Evolutionary conservation across 2,329 filamentous ascomycete species (phyloP).

Genomic region (Apiospora kogelbergensis): DNA sequence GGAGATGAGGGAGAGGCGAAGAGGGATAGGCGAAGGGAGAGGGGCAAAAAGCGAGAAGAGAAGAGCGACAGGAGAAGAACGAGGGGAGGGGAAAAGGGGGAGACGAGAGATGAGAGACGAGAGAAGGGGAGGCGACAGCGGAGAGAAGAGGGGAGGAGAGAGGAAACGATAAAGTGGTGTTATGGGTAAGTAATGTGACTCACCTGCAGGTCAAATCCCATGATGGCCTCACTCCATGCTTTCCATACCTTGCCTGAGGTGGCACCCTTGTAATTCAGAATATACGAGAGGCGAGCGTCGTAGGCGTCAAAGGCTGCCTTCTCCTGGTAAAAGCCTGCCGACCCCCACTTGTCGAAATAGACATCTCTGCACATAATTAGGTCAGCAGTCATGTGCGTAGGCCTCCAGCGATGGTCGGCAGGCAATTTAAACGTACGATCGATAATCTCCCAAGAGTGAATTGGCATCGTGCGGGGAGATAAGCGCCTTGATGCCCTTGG

Average conservation of each 20-base stretch:
- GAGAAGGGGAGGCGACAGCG: too few relatives aligned
- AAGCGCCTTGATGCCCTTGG: constrained; percentile 31
- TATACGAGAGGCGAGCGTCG: constrained; percentile 29
- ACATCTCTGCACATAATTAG: constrained; percentile 17
- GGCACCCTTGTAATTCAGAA: constrained; percentile 32
- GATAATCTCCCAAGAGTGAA: constrained; percentile 21
- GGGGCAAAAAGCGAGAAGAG: too few relatives aligned
- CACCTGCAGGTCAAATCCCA: constrained; percentile 33
- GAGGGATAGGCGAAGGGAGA: not conserved
- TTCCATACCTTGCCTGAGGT: constrained; percentile 32
- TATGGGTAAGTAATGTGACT: too few relatives aligned
- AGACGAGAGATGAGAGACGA: too few relatives aligned
- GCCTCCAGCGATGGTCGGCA: not conserved
- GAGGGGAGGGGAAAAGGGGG: too few relatives aligned
- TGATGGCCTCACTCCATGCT: constrained; percentile 31
- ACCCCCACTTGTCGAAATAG: constrained; percentile 21
- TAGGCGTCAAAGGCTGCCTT: constrained; percentile 29
- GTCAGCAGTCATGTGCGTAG: not conserved
- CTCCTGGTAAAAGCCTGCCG: constrained; percentile 28
- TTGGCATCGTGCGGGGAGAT: constrained; percentile 33
- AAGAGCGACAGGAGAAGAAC: too few relatives aligned
- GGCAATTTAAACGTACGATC: constrained; percentile 15
- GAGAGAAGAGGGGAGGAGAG: too few relatives aligned
- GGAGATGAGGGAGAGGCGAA: too few relatives aligned
- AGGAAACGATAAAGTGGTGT: too few relatives aligned